Conservation (phyloP, 2,329 filamentous ascomycete genomes). For the Ophiocordyceps unilateralis region DNA sequence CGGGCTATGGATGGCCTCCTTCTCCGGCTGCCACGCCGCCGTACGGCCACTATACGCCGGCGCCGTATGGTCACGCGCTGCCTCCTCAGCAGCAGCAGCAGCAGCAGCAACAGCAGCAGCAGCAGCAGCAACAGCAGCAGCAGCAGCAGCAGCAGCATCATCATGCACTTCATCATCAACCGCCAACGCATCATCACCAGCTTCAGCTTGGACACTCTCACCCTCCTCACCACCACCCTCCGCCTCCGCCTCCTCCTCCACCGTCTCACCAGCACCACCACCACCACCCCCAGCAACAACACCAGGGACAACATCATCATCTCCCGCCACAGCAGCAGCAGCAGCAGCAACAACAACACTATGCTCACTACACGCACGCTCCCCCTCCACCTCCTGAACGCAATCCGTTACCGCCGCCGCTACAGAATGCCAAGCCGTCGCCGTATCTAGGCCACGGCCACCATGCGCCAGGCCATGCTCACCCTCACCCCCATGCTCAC, state of each 20-base stretch:
- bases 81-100: constrained; percentile 9
- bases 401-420: constrained; percentile 16
- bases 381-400: constrained; percentile 1
- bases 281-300: not conserved
- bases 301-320: not conserved
- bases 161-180: not conserved
- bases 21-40: constrained; percentile 38
- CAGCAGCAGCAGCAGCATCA: not conserved
- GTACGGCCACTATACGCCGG: constrained; percentile 26
- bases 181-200: not conserved
- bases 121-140: not conserved
- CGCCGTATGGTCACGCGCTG: constrained; percentile 18
- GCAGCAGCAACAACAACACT: constrained; percentile 1
- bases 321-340: no score
- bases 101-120: not conserved
- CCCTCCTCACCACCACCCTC: no score
- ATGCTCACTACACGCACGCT: constrained; percentile 11
- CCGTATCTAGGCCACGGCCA: no score
- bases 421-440: constrained; percentile 13
- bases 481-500: no score
- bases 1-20: constrained; percentile 35
- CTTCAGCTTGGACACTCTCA: not conserved
- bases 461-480: no score
- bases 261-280: constrained; percentile 4
- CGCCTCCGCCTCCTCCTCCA: constrained; percentile 3